Evolutionary conservation across 148 eudicot genomes (phyloP).

Genomic region (Camellia sinensis): DNA sequence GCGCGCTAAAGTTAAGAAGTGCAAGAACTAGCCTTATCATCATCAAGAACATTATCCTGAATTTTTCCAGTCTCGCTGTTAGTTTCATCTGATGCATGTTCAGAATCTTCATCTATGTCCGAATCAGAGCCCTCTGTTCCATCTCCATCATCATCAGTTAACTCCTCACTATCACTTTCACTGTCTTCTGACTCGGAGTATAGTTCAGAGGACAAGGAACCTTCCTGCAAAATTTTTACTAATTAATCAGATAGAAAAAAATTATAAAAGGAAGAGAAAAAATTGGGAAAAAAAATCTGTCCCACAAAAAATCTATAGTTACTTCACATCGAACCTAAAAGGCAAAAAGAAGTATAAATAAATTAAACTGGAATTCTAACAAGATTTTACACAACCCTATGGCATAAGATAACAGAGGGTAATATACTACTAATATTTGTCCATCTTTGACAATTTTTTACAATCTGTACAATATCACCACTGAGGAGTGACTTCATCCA

Average conservation of each 20-base stretch:
- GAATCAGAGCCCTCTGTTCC: conserved; percentile 35
- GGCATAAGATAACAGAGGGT: not conserved
- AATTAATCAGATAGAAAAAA: conserved; percentile 23
- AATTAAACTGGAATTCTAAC: not conserved
- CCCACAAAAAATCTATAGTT: not conserved
- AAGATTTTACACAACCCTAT: not conserved
- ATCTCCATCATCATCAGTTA: conserved; percentile 52
- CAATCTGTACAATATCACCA: not conserved
- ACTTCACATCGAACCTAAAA: not conserved
- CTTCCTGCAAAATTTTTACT: conserved; percentile 61
- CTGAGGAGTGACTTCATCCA: not conserved
- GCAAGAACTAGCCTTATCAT: conserved; percentile 43
- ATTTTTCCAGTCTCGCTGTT: conserved; percentile 39
- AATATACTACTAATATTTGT: not conserved
- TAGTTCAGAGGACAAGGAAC: conserved; percentile 54
- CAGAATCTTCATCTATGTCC: conserved; percentile 42
- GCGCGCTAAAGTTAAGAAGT: not conserved
- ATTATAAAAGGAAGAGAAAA: not conserved
- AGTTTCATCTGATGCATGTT: conserved; percentile 43
- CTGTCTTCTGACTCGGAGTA: conserved; percentile 90
- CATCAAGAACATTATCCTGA: conserved; percentile 33
- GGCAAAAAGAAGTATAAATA: not conserved
- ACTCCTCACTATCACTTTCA: conserved; percentile 80
- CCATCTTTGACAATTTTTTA: not conserved
- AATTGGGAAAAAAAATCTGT: not conserved